Evolutionary conservation across 1,139 yeast species (phyloP), one percentile per base, ranked within the genome.

Genomic region (Pichia sp.): DNA sequence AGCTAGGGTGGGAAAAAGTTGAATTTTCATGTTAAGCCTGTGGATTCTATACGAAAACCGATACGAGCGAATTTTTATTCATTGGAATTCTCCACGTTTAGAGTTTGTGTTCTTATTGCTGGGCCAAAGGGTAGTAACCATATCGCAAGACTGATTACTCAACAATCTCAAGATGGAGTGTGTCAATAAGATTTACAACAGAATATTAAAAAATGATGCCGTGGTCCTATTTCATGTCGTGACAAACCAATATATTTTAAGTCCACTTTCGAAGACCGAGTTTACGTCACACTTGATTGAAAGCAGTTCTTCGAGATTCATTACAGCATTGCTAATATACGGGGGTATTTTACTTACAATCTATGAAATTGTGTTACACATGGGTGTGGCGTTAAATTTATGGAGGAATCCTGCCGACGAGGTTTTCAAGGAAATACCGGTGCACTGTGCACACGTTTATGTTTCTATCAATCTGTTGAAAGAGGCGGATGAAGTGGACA

Each of bases 381-480:
- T 70, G 19, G 84, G 84, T 2, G 75, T 79, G n/a, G 66, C 70
- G 51, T 61, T 77, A 7, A 70, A 70, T 1, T 55, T 75, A n/a
- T 80, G 85, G 84, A 76, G 77, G 41, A 75, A 75, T 57, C 87
- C 85, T 53, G 86, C 84, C 8, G 78, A 80, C 59, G 87, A 83
- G 53, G 79, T 82, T 21, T 85, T 85, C 64, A 74, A 76, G 12
- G 87, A 85, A 50, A 78, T 82, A 37, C 93, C 93, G 0, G 81
- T 84, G 7, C 91, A 85, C 65, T 86, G 90, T 69, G 90, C 93
- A 1, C 89, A 85, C 65, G 73, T 85, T 1, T 80, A 81, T 57
- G 77, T 83, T 2, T 70, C 80, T 23, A 71, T 84, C 44, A 76
- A 80, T 51, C 60, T 75, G 1, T 65, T 74, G 1, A 53, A 68